Base-by-base conservation (phyloP, 805 yeast species). In the Citeromyces matritensis region DNA sequence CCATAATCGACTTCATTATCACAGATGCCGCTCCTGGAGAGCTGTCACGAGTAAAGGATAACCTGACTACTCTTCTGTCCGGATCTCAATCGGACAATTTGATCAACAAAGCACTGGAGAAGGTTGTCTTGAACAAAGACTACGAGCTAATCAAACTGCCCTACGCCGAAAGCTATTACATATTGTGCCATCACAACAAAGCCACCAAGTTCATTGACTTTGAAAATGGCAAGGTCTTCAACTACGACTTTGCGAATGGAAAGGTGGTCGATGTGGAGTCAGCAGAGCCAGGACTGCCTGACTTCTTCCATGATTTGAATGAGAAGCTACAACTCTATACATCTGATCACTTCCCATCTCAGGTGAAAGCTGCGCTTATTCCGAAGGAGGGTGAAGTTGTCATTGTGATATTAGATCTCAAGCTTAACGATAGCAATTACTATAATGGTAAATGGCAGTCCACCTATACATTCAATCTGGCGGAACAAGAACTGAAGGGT, bases 401-500 rank as follows among this genome's bases (percentile, higher is more conserved):
- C 12, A 31, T 41, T 7, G 31, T 42, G 9, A 62, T 85, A 15
- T 64, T 78, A 30, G 93, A 88, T 33, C 76, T 73, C 41, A 74
- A 72, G 51, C 60, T 72, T 41, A 83, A 77, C 49, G 72, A 80
- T 29, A 63, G 66, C 26, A 88, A 88, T 57, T 85, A 63, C 57
- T 82, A 86, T 69, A 84, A 84, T 43, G 97, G 97, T 6, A 69
- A 73, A 48, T 85, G 96, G 95, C 68, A 60, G 33, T 75, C 94
- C 1, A 56, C 59, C 37, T 85, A 83, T 53, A 46, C 55, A 5
- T 57, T 67, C 35, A 49, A 63, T 42, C 23, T 41, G 3, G 37
- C 47, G 1, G 37, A 47, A 1, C 45, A 49, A 1, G 33, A 48
- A 5, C 38, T 80, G 10, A 41, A 40, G 3, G 95, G 94, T 4